These are phyloP conservation scores for Bolboschoenus planiculmis DNA, from an alignment of 176 grass and related monocot species.

Conservation along the genomic window DNA sequence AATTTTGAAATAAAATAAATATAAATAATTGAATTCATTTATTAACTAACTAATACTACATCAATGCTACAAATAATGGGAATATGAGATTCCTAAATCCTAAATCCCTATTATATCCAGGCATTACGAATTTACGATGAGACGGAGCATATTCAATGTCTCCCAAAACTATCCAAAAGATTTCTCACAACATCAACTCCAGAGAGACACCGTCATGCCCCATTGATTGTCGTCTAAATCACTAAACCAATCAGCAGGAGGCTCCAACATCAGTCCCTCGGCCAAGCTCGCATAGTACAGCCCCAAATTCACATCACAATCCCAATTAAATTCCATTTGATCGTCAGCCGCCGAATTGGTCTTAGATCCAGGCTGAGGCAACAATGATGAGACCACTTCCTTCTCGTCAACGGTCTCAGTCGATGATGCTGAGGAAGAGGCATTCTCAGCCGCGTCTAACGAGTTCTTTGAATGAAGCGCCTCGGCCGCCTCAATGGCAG, in stretches of 20 bases:
- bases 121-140: too few species aligned
- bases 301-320: slow-evolving; percentile 20
- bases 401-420: neutral
- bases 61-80: too few species aligned
- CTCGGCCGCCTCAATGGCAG: slow-evolving; percentile 33
- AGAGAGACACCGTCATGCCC: neutral
- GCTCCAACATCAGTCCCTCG: slow-evolving; percentile 43
- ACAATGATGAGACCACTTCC: neutral
- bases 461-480: slow-evolving; percentile 1
- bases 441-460: neutral
- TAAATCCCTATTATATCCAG: too few species aligned
- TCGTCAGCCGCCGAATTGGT: neutral
- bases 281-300: slow-evolving; percentile 44
- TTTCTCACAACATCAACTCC: neutral
- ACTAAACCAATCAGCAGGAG: neutral
- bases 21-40: too few species aligned
- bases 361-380: neutral
- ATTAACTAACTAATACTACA: too few species aligned
- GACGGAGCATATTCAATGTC: neutral
- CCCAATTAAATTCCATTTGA: neutral
- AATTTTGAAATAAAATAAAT: too few species aligned
- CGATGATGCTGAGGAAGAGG: neutral
- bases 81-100: too few species aligned
- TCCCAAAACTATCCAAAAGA: neutral
- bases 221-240: slow-evolving; percentile 9